phyloP scores from a whole-genome alignment of 305 asterid genomes.

The Fraxinus paxiana region DNA sequence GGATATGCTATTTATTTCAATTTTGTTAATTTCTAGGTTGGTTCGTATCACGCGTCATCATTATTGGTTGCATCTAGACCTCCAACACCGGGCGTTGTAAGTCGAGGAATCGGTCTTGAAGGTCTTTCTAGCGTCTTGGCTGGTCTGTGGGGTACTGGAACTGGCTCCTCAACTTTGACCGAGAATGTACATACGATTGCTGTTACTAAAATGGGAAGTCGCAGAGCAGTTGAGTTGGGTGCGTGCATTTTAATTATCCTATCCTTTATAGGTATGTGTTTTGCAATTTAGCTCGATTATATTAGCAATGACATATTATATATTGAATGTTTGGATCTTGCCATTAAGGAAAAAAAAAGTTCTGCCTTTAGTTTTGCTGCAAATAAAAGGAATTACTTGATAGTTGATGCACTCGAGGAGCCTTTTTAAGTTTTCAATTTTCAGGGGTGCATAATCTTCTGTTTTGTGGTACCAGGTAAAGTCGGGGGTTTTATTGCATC shows the following conservation, averaged over 20 bases:
- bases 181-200: constrained; percentile 99
- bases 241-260: constrained; percentile 66
- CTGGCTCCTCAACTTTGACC: constrained; percentile 87
- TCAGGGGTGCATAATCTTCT: neutral
- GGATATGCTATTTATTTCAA: neutral
- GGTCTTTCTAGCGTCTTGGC: constrained; percentile 89
- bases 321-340: neutral
- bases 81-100: constrained; percentile 84
- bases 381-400: neutral
- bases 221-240: constrained; percentile 86
- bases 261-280: constrained; percentile 68
- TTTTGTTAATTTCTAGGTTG: constrained; percentile 50
- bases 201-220: constrained; percentile 98
- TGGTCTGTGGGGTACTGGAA: constrained; percentile 96
- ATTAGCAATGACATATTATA: neutral
- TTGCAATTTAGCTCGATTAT: neutral
- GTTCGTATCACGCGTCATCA: constrained; percentile 95
- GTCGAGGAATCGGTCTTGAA: constrained; percentile 98
- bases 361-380: neutral
- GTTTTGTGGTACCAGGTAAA: constrained; percentile 57
- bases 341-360: neutral
- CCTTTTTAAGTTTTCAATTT: neutral
- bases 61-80: constrained; percentile 95
- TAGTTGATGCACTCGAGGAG: neutral
- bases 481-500: constrained; percentile 98